Conservation (phyloP, 345 rosid species). For the Iberis pinnata region DNA sequence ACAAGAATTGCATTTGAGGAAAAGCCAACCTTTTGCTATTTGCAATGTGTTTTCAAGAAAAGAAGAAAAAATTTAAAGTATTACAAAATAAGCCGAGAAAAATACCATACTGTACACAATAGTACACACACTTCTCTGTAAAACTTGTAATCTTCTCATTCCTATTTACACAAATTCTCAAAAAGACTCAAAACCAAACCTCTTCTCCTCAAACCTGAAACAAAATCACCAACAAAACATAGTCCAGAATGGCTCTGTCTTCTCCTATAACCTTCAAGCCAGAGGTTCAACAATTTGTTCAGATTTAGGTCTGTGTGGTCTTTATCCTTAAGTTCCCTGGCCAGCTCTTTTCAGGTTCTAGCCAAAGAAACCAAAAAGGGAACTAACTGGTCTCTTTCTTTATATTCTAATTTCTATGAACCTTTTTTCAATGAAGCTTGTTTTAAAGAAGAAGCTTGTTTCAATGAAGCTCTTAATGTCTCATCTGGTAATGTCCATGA, state of each 20-base stretch:
- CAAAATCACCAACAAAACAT: conserved; percentile 18
- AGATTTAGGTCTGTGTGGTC: conserved; percentile 20
- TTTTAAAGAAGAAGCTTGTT: conserved; percentile 35
- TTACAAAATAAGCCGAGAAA: conserved; percentile 15
- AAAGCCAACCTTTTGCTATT: conserved; percentile 21
- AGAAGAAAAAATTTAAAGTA: neutral
- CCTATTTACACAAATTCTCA: conserved; percentile 33
- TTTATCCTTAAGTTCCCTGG: conserved; percentile 19
- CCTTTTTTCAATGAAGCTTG: conserved; percentile 22
- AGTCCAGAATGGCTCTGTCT: conserved; percentile 15
- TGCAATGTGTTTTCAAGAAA: conserved; percentile 26
- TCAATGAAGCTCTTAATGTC: conserved; percentile 52
- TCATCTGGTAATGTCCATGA: conserved; percentile 97
- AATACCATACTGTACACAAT: conserved; percentile 29
- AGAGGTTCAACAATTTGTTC: conserved; percentile 19
- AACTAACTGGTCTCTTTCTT: conserved; percentile 20
- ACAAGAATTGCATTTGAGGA: conserved; percentile 25
- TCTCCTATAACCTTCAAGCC: conserved; percentile 17
- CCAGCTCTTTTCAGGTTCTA: conserved; percentile 28
- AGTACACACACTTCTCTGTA: conserved; percentile 17
- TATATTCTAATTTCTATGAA: conserved; percentile 23
- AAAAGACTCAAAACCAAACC: too few relatives aligned
- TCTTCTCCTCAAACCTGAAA: conserved; percentile 20
- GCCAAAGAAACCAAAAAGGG: conserved; percentile 25
- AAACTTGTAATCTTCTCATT: conserved; percentile 25